phyloP scores from a whole-genome alignment of 768 basidiomycete genomes.

The Mycena albidolilacea region DNA sequence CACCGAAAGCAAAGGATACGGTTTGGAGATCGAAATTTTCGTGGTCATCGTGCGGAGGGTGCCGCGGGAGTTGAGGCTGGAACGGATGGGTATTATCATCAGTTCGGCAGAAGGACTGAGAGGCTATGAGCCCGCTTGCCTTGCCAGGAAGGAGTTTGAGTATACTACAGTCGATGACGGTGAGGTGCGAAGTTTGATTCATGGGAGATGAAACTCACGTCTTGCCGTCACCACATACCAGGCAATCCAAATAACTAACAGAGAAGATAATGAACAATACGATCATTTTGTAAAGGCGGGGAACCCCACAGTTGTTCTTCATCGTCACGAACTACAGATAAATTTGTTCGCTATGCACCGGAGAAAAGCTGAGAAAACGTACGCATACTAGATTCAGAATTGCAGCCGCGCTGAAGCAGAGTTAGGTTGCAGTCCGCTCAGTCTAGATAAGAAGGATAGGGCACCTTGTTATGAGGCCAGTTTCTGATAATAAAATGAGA shows the following conservation, averaged over 20 bases:
- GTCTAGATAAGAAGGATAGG: not conserved
- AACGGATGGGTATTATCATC: not conserved
- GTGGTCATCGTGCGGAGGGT: constrained; percentile 30
- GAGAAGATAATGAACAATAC: not conserved
- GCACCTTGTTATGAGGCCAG: constrained; percentile 9
- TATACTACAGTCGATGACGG: constrained; percentile 20
- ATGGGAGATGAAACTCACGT: constrained; percentile 14
- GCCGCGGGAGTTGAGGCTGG: constrained; percentile 33
- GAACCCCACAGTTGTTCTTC: constrained; percentile 29
- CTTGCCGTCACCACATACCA: constrained; percentile 34
- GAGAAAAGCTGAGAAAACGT: not conserved
- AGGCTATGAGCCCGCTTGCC: not conserved
- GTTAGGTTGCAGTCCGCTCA: not conserved
- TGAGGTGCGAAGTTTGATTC: not conserved
- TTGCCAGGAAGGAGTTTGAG: constrained; percentile 36
- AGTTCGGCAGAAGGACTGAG: not conserved
- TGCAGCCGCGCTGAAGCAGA: constrained; percentile 19
- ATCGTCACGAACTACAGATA: constrained; percentile 28
- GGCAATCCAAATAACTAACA: constrained; percentile 32
- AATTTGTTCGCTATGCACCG: not conserved
- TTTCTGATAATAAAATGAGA: not conserved
- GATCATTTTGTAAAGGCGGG: not conserved
- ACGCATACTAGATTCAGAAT: constrained; percentile 35
- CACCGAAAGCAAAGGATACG: constrained; percentile 19
- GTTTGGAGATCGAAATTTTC: not conserved